Base-by-base conservation (phyloP, 805 yeast genomes). In the Lipomyces yamadae region DNA sequence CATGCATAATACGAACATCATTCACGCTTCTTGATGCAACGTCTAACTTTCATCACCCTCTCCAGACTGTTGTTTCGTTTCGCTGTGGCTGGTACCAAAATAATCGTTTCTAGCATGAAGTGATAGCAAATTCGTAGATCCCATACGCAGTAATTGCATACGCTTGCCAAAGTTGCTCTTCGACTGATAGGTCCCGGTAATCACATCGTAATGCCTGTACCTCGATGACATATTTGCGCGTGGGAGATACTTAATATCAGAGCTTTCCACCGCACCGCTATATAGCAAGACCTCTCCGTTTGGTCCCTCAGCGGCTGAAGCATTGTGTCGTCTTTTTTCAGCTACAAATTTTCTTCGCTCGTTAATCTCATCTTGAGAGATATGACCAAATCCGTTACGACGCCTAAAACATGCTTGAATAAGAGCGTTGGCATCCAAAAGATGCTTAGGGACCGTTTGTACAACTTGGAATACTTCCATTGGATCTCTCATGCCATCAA, bases 281-380 rank as follows among this genome's bases (percentile, higher is more conserved):
- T 33, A 11, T 15, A 24, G 33, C 30, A 10, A 37, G 50, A n/a
- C 33, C n/a, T 34, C 57, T 56, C 56, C 56, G 54, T 34, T 52
- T 30, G 48, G 29, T 5, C n/a, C 34, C 18, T 13, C 18, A n/a
- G 35, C 32, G 29, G 58, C 18, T 10, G 35, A 24, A 29, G 34
- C 8, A 58, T 82, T 79, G 50, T 77, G 11, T 13, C 50, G 77
- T 62, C 96, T 77, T 73, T 86, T 88, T 52, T 85, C 85, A 6
- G 86, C 80, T 13, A 94, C 98, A 76, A 88, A 93, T 72, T 85
- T 85, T 59, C 96, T 83, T 74, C 97, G 89, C 72, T 87, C 84
- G 68, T 85, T 82, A 59, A 94, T 86, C 76, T 94, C 97, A 54
- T 87, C 91, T 74, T 93, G 97, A 1, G 93, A 86, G 30, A 91